Conservation (phyloP, 169 alveolate genomes). For the Perkinsus marinus region DNA sequence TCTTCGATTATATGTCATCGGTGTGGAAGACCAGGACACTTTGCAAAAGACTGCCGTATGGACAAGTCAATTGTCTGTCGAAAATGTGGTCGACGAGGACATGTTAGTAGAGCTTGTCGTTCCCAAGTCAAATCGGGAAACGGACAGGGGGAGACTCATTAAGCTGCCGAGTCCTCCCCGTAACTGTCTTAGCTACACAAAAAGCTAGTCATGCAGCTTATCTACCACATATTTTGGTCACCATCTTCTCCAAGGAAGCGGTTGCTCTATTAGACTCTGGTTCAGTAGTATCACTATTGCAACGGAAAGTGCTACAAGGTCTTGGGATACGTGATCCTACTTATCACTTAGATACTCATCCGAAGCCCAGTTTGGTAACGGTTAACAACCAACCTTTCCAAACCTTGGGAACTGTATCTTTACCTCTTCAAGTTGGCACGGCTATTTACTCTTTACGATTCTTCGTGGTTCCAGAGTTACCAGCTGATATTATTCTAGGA, state of each 20-base stretch:
- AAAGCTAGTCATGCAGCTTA: neutral
- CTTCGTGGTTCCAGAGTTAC: neutral
- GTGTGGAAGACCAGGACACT: neutral
- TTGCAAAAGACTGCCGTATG: neutral
- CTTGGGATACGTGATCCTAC: neutral
- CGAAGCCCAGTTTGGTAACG: neutral
- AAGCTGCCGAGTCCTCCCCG: neutral
- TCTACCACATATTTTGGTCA: neutral
- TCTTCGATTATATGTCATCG: neutral
- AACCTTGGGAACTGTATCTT: neutral
- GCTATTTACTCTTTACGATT: neutral
- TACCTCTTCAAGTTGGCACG: neutral
- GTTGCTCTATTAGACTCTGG: neutral
- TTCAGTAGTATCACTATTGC: neutral
- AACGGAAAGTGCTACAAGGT: neutral
- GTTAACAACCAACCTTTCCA: neutral
- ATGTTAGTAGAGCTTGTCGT: neutral
- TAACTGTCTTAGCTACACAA: neutral
- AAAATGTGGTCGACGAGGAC: neutral
- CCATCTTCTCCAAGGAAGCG: neutral
- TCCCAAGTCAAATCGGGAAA: neutral
- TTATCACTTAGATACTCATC: too few relatives aligned
- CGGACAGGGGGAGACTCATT: neutral
- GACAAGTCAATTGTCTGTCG: neutral
- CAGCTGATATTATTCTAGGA: neutral